Percentiles rank a stretch among this genome's conserved stretches.
These are phyloP conservation scores for Collybia mongolica DNA, from an alignment of 768 basidiomycete species.

Conservation along the genomic window DNA sequence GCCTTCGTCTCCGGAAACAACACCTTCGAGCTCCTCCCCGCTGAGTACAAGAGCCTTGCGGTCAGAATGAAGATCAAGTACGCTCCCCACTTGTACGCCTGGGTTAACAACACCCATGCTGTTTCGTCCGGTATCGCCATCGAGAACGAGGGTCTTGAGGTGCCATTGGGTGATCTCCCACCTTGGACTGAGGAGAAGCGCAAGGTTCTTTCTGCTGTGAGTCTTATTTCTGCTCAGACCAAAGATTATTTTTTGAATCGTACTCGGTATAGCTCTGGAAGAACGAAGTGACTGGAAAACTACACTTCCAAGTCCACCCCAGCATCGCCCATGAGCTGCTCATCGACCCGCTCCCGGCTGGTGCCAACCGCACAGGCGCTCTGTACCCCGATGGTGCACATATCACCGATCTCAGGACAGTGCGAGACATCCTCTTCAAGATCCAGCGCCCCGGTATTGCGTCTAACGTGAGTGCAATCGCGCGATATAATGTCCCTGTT, in stretches of 20 bases:
- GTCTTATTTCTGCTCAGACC: conserved; percentile 12
- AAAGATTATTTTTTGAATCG: conserved; percentile 20
- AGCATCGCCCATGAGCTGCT: conserved; percentile 67
- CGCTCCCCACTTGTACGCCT: conserved; percentile 85
- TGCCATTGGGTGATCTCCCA: conserved; percentile 65
- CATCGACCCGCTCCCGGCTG: conserved; percentile 71
- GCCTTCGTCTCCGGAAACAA: conserved; percentile 78
- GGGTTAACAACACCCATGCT: conserved; percentile 81
- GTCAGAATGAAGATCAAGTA: conserved; percentile 78
- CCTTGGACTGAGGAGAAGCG: conserved; percentile 77
- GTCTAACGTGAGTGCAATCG: conserved; percentile 49
- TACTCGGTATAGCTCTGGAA: conserved; percentile 71
- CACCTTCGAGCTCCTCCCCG: conserved; percentile 79
- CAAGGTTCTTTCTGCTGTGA: conserved; percentile 65
- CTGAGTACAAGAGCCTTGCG: conserved; percentile 73
- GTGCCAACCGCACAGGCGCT: conserved; percentile 54
- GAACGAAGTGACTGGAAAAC: conserved; percentile 77
- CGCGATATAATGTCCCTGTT: background rate
- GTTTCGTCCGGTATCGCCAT: conserved; percentile 83
- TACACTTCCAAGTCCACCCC: conserved; percentile 92
- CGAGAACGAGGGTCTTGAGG: conserved; percentile 72
- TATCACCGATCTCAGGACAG: conserved; percentile 68
- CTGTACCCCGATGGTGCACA: conserved; percentile 83
- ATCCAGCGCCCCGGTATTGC: conserved; percentile 91
- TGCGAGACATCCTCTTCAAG: conserved; percentile 74